Evolutionary conservation across 371 early-diverging fungal genomes (phyloP).

Genomic region (Circinella umbellata): DNA sequence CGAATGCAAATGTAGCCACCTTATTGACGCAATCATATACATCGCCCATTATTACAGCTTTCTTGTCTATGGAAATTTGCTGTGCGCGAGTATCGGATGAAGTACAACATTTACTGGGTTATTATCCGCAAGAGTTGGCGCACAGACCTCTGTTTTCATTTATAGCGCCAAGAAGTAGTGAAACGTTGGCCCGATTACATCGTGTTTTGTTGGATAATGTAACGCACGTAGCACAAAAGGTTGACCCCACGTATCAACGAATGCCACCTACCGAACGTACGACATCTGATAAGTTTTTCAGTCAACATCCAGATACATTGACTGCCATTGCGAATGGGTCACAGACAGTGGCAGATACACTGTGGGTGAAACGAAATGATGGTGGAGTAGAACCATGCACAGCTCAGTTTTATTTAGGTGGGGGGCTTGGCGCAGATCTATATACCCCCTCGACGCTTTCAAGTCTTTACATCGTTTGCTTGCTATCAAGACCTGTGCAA

Average conservation of each 20-base stretch:
- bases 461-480: conserved; percentile 42
- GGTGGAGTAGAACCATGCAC: conserved; percentile 47
- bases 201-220: conserved; percentile 54
- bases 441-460: conserved; percentile 28
- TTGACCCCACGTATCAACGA: conserved; percentile 16
- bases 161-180: conserved; percentile 49
- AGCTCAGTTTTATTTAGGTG: conserved; percentile 60
- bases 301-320: conserved; percentile 38
- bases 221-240: conserved; percentile 33
- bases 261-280: conserved; percentile 52
- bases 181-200: conserved; percentile 49
- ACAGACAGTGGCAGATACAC: conserved; percentile 54
- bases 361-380: conserved; percentile 54
- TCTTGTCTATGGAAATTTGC: conserved; percentile 59
- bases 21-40: conserved; percentile 1
- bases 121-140: conserved; percentile 63
- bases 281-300: conserved; percentile 44
- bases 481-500: conserved; percentile 24
- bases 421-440: conserved; percentile 63
- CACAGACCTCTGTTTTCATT: conserved; percentile 63
- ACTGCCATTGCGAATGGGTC: conserved; percentile 37
- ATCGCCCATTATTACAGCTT: conserved; percentile 19
- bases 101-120: conserved; percentile 56
- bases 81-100: conserved; percentile 65
- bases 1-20: not conserved